phyloP scores from a whole-genome alignment of 1,284 basidiomycete genomes.

The Apiotrichum akiyoshidainum region DNA sequence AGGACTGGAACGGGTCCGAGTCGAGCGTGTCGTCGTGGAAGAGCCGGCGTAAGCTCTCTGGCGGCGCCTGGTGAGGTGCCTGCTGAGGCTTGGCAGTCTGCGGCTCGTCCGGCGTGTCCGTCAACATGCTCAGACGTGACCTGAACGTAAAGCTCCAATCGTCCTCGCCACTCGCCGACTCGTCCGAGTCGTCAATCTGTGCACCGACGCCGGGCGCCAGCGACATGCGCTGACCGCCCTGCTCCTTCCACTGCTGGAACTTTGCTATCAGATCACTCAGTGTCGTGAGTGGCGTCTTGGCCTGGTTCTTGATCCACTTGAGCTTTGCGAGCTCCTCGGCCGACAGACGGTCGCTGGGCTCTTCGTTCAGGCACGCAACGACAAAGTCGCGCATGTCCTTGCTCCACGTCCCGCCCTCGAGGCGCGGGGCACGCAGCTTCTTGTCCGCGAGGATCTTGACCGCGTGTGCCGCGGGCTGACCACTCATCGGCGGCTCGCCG shows the following conservation, averaged over 20 bases:
- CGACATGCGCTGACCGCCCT: conserved; percentile 74
- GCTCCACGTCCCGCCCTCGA: conserved; percentile 73
- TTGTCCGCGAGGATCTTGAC: conserved; percentile 82
- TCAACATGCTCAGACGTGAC: conserved; percentile 42
- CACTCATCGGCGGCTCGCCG: conserved; percentile 61
- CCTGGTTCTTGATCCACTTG: conserved; percentile 85
- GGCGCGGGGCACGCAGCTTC: conserved; percentile 62
- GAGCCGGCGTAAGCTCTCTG: conserved; percentile 47
- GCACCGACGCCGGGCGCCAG: conserved; percentile 58
- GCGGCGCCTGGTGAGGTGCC: conserved; percentile 25
- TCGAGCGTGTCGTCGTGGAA: conserved; percentile 49
- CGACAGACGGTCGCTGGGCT: conserved; percentile 71
- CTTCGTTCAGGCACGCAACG: conserved; percentile 76
- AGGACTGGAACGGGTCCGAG: conserved; percentile 45
- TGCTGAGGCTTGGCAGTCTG: conserved; percentile 3
- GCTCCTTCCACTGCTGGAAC: conserved; percentile 72
- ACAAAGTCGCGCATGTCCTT: conserved; percentile 89
- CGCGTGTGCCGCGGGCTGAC: conserved; percentile 79
- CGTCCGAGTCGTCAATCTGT: conserved; percentile 40
- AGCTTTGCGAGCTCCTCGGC: conserved; percentile 86
- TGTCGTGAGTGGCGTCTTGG: conserved; percentile 65
- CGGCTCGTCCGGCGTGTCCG: conserved; percentile 30
- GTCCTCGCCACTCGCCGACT: conserved; percentile 28
- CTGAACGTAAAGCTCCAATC: conserved; percentile 51
- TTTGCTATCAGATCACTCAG: conserved; percentile 81